phyloP scores from a whole-genome alignment of 179 eudicot genomes.

The Carnegiea gigantea region DNA sequence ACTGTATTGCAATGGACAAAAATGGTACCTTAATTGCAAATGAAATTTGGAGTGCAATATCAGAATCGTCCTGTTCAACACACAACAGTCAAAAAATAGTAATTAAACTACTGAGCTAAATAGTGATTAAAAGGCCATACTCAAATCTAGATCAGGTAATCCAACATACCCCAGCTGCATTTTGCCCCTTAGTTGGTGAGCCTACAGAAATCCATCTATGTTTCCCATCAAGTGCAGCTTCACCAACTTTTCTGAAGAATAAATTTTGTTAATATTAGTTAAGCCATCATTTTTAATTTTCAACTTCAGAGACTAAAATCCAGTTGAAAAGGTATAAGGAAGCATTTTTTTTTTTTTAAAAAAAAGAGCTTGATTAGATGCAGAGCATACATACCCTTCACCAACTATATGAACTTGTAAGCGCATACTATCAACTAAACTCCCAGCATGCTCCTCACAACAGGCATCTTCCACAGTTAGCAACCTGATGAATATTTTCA shows the following conservation, averaged over 20 bases:
- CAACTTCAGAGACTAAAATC: neutral
- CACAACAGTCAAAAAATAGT: neutral
- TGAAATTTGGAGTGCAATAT: slow-evolving; percentile 45
- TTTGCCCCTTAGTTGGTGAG: slow-evolving; percentile 26
- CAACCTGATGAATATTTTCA: slow-evolving; percentile 40
- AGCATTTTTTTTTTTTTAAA: too few species aligned
- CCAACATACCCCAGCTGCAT: slow-evolving; percentile 36
- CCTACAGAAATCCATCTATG: slow-evolving; percentile 61
- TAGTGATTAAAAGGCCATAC: neutral
- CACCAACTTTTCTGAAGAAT: slow-evolving; percentile 58
- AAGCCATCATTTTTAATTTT: neutral
- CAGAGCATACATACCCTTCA: slow-evolving; percentile 58
- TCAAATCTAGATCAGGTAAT: neutral
- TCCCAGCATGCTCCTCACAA: slow-evolving; percentile 49
- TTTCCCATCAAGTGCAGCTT: slow-evolving; percentile 58
- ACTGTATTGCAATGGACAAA: neutral
- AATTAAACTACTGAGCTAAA: slow-evolving; percentile 2
- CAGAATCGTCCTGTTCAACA: slow-evolving; percentile 49
- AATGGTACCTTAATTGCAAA: slow-evolving; percentile 65
- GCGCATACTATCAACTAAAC: slow-evolving; percentile 52
- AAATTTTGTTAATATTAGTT: slow-evolving; percentile 5
- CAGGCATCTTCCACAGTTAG: slow-evolving; percentile 75
- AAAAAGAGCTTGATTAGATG: too few species aligned
- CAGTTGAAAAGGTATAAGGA: neutral
- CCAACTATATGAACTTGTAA: slow-evolving; percentile 69